Evolutionary conservation across 2,329 filamentous ascomycete genomes (phyloP), one percentile per base, ranked within the genome.

Genomic region (Aureobasidium musti): DNA sequence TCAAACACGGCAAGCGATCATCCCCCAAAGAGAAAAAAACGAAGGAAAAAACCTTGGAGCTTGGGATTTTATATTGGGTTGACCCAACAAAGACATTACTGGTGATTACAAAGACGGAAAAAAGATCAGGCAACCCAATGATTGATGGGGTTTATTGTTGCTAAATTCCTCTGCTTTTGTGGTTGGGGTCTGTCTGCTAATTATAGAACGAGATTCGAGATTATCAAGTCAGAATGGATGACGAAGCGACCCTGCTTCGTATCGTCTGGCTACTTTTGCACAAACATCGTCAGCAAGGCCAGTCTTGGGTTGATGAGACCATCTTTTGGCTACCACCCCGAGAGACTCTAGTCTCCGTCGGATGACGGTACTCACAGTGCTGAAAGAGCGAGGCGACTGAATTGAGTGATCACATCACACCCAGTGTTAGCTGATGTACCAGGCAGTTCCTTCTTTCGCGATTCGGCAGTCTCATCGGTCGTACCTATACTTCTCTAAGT

Each of bases 1-100:
- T 35, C 57, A 60, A 43, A 60, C 41, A 47, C 41, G 57, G 57
- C 41, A 60, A 60, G 39, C 41, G 57, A 60, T 60, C 57, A 37
- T 49, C 57, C 23, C n/a, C 26, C 26, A 43, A 33, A 54, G 33
- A 39, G 14, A n/a, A 39, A 37, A 59, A 59, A n/a, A n/a, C n/a
- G 37, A 41, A 33, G 28, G n/a, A n/a, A 33, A 54, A 57, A 30
- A 43, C 10, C 54, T 59, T 59, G 54, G 50, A 43, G 37, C 37
- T 59, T 59, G 37, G 54, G 54, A 45, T n/a, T 33, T 53, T 59
- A 59, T 59, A 59, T 59, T 59, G 54, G 37, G 41, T 5, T 5
- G 43, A 10, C 23, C 53, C 53, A 56, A 56, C 21, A 39, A 56
- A 56, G 52, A 1, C 35, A 10, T 28, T 10, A 13, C 21, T 41